Conservation (phyloP, 208 protist species). For the Trypanosoma grayi region DNA sequence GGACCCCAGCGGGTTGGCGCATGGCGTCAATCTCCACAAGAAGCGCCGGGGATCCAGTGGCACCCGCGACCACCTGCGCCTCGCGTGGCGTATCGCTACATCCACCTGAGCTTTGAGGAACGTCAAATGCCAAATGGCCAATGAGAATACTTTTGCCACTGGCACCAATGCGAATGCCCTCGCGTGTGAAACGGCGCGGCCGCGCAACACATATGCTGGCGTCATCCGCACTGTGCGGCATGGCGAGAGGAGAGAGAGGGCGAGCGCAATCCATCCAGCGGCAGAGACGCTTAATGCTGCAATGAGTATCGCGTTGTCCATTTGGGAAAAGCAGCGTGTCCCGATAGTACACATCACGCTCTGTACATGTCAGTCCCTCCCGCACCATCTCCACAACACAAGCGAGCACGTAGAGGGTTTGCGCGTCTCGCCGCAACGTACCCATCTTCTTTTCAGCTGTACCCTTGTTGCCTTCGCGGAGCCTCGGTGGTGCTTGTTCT, state of each 20-base stretch:
- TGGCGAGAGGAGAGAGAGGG: not conserved
- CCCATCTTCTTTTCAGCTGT: not conserved
- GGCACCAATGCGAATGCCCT: constrained; percentile 19
- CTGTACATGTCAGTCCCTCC: constrained; percentile 42
- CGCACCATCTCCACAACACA: constrained; percentile 21
- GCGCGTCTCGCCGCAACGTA: constrained; percentile 10
- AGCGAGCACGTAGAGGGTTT: constrained; percentile 17
- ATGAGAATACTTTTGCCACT: constrained; percentile 26
- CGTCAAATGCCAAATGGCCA: constrained; percentile 17
- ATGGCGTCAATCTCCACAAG: constrained; percentile 10
- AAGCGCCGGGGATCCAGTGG: not conserved
- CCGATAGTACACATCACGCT: constrained; percentile 80
- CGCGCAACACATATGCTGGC: too few species aligned
- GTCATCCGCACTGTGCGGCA: not conserved
- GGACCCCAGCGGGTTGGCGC: constrained; percentile 13
- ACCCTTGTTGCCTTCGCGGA: not conserved
- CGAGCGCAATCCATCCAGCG: constrained; percentile 17
- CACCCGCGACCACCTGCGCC: too few species aligned
- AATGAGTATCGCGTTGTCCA: constrained; percentile 25
- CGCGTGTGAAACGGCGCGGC: constrained; percentile 16
- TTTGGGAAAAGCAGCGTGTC: constrained; percentile 48
- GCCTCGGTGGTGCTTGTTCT: too few species aligned
- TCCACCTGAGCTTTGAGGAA: not conserved
- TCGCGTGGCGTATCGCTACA: too few species aligned
- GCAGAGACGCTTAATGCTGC: constrained; percentile 20